Percentiles rank a stretch among this genome's conserved stretches.
Evolutionary conservation across 2,329 filamentous ascomycete genomes (phyloP).

Genomic region (Ilyonectria robusta): DNA sequence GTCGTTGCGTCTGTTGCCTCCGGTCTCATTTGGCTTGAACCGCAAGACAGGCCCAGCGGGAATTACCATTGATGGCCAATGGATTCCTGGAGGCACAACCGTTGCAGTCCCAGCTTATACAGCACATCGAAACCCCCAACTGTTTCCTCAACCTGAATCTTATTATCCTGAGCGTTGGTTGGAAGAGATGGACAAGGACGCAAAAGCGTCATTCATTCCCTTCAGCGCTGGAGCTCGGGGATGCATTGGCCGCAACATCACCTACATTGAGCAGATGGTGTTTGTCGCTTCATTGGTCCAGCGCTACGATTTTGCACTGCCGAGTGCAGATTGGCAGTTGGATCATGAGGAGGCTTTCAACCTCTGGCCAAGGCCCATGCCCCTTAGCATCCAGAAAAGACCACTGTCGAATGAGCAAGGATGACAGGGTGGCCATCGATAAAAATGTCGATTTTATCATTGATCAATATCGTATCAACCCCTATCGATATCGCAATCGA

Average conservation of each 20-base stretch:
- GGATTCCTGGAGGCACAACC: slow-evolving; percentile 53
- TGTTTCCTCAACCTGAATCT: slow-evolving; percentile 56
- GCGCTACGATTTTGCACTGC: slow-evolving; percentile 56
- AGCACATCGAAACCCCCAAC: slow-evolving; percentile 54
- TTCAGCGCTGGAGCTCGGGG: slow-evolving; percentile 58
- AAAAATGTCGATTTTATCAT: too few relatives aligned
- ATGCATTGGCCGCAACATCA: slow-evolving; percentile 59
- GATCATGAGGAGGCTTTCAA: slow-evolving; percentile 40
- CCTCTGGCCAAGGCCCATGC: slow-evolving; percentile 38
- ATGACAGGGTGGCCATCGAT: too few relatives aligned
- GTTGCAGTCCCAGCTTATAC: slow-evolving; percentile 56
- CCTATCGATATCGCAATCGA: too few relatives aligned
- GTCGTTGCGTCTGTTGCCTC: slow-evolving; percentile 52
- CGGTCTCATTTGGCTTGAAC: slow-evolving; percentile 45
- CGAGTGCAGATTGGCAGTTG: slow-evolving; percentile 32
- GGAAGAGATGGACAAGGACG: slow-evolving; percentile 48
- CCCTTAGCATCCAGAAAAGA: slow-evolving; percentile 21
- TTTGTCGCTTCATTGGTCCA: slow-evolving; percentile 58
- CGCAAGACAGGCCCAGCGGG: slow-evolving; percentile 48
- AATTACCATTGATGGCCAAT: slow-evolving; percentile 48
- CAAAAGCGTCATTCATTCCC: slow-evolving; percentile 55
- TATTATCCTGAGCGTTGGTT: slow-evolving; percentile 60
- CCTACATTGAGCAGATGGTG: slow-evolving; percentile 61
- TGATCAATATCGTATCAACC: too few relatives aligned
- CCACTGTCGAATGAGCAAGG: too few relatives aligned